These are phyloP conservation scores for Fusarium lyarnte DNA, from an alignment of 2,329 filamentous ascomycete species.

Conservation along the genomic window DNA sequence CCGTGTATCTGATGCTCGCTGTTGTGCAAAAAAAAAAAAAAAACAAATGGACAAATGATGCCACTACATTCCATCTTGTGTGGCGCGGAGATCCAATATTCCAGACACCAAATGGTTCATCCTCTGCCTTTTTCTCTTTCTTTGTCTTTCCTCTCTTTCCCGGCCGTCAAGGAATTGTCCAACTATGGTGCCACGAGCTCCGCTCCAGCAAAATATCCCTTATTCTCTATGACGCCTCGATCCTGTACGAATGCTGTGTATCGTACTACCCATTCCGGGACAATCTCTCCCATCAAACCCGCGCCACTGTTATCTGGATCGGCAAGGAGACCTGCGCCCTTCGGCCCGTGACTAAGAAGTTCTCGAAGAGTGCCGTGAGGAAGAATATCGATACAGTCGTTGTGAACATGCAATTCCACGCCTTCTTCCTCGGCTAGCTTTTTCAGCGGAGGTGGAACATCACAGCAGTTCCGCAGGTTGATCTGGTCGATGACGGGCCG, in stretches of 20 bases:
- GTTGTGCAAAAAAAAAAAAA: slow-evolving; percentile 37
- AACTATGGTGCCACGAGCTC: slow-evolving; percentile 63
- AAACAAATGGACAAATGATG: slow-evolving; percentile 36
- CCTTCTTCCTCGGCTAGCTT: slow-evolving; percentile 82
- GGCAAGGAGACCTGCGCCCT: slow-evolving; percentile 80
- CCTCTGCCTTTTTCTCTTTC: neutral
- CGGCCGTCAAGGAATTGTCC: neutral
- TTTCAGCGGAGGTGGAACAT: slow-evolving; percentile 88
- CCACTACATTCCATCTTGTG: slow-evolving; percentile 20
- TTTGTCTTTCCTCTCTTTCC: neutral
- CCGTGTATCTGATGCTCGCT: slow-evolving; percentile 49
- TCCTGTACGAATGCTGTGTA: slow-evolving; percentile 96
- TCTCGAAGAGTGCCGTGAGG: slow-evolving; percentile 86
- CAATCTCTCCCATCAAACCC: slow-evolving; percentile 79
- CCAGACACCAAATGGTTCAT: slow-evolving; percentile 3
- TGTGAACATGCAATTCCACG: slow-evolving; percentile 92
- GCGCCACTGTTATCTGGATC: slow-evolving; percentile 59
- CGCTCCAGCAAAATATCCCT: slow-evolving; percentile 94
- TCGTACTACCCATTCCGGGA: slow-evolving; percentile 94
- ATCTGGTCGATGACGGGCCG: slow-evolving; percentile 92
- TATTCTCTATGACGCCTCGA: slow-evolving; percentile 95
- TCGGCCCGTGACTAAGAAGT: slow-evolving; percentile 76
- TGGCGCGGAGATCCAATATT: slow-evolving; percentile 27
- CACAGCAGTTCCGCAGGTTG: slow-evolving; percentile 95
- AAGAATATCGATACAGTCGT: slow-evolving; percentile 91